Percentiles rank a stretch among this genome's conserved stretches.
Evolutionary conservation across 2,329 filamentous ascomycete species (phyloP).

Genomic region (Pleomassaria siparia): DNA sequence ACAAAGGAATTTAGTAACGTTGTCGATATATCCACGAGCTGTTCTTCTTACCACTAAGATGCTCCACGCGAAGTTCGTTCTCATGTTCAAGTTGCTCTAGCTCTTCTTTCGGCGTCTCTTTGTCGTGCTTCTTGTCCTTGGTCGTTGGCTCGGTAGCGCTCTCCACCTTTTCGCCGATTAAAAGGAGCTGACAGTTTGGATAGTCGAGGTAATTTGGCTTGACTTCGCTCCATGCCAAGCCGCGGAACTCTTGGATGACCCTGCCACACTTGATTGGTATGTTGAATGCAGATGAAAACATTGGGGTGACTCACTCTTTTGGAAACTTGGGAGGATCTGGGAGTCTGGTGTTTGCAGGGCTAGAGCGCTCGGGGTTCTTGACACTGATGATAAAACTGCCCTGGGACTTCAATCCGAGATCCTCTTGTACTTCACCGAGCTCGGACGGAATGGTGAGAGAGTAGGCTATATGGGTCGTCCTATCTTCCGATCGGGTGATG

Average conservation of each 20-base stretch:
- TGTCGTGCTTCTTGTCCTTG: constrained; percentile 58
- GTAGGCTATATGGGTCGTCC: constrained; percentile 77
- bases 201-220: constrained; percentile 75
- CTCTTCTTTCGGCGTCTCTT: constrained; percentile 68
- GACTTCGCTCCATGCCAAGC: constrained; percentile 72
- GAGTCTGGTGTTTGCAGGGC: constrained; percentile 64
- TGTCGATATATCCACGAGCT: constrained; percentile 8
- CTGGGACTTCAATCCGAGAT: constrained; percentile 69
- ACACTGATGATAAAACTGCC: constrained; percentile 79
- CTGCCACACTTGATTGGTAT: constrained; percentile 44
- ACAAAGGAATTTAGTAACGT: constrained; percentile 5
- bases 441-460: constrained; percentile 72
- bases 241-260: constrained; percentile 70
- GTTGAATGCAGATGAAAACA: not conserved
- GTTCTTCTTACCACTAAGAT: constrained; percentile 53
- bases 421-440: constrained; percentile 70
- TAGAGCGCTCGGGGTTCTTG: constrained; percentile 74
- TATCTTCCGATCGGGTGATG: constrained; percentile 67
- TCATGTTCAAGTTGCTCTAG: constrained; percentile 75
- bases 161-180: constrained; percentile 70
- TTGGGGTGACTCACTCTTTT: constrained; percentile 57
- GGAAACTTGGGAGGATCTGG: constrained; percentile 70
- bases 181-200: constrained; percentile 71
- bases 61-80: constrained; percentile 67
- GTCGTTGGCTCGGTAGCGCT: constrained; percentile 60